Base-by-base conservation (phyloP, 1,284 basidiomycete genomes). In the Boletus hoseneyae region DNA sequence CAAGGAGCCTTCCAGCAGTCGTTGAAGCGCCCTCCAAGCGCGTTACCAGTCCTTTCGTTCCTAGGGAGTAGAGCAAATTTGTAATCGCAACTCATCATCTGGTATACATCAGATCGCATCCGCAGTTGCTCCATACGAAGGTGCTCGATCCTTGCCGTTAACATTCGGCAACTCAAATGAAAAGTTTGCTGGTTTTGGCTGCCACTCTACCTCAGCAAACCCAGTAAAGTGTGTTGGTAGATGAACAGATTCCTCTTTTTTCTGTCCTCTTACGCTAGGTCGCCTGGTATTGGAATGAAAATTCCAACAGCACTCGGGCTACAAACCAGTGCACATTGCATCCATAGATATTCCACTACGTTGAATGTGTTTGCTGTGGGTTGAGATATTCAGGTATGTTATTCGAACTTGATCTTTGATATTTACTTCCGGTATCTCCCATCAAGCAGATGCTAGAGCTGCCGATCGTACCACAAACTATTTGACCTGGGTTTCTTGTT, bases 1-100 rank as follows among this genome's bases (percentile, higher is more conserved):
- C 90, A 3, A 75, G 76, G 60, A 62, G 55, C 7, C 72, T 88
- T 7, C 87, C 89, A 1, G 67, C 77, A 21, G 71, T 88, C 42
- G 75, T 90, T 25, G 80, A 82, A 45, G 79, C 86, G 2, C 85
- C 86, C 41, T 78, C 87, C 15, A 80, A 81, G 56, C 82, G 87
- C 43, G 60, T 71, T 45, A 80, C 78, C 46, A 90, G 83, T 64
- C 89, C 89, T 21, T 90, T 90, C 68, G 73, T 83, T 52, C 84
- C 89, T 55, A 77, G 76, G 63, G 85, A 88, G 70, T 90, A 82
- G 66, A 64, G 10, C 37, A 48, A 52, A 44, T 60, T 45, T 47
- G 36, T 43, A 50, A 34, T 48, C 21, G 29, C 19, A 13, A 18
- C 35, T 48, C 51, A 45, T 52, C 30, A n/a, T 43, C 15, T 42